Evolutionary conservation across 2,329 filamentous ascomycete species (phyloP), one percentile per base, ranked within the genome.

Genomic region (Cordyceps pruinosa): DNA sequence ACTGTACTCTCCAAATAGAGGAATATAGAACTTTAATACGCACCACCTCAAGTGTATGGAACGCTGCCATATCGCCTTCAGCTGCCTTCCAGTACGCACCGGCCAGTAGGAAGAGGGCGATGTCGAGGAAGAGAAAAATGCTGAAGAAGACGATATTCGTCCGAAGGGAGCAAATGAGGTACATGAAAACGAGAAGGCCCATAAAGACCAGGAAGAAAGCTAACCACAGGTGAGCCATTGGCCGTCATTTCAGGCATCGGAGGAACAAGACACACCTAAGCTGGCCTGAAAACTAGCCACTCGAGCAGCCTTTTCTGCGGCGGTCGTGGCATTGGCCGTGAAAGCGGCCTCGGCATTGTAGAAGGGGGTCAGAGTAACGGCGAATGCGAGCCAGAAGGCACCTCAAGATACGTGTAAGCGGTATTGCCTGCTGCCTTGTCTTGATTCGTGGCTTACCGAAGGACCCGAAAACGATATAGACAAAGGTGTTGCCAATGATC

Each of bases 121-220:
- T 64, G 19, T 79, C 69, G 13, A 89, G 78, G 0, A 74, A 73
- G 50, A 82, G 64, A 73, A 89, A 89, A 67, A 89, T 85, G 44
- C 83, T 61, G 59, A 86, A 78, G 71, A 88, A 87, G 66, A 82
- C 75, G 21, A 87, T 55, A 66, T 89, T 89, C 26, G 85, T 89
- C 37, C 86, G 81, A 8, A 88, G 73, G 1, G 85, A 78, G 69
- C 83, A 85, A 65, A 89, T 74, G 46, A 87, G 70, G 72, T 80
- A 88, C 63, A 88, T 68, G 59, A 87, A 68, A 69, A 79, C 82
- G 30, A 88, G 71, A 19, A 87, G 62, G 5, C 72, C 80, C 83
- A 87, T 86, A 58, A 77, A 76, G 57, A 87, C 66, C 58, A 81
- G 76, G 70, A 85, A 80, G 73, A 85, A 87, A 32, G 70, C 78